These are phyloP conservation scores for Cryptosporidium xiaoi DNA, from an alignment of 169 alveolate species.

Conservation along the genomic window DNA sequence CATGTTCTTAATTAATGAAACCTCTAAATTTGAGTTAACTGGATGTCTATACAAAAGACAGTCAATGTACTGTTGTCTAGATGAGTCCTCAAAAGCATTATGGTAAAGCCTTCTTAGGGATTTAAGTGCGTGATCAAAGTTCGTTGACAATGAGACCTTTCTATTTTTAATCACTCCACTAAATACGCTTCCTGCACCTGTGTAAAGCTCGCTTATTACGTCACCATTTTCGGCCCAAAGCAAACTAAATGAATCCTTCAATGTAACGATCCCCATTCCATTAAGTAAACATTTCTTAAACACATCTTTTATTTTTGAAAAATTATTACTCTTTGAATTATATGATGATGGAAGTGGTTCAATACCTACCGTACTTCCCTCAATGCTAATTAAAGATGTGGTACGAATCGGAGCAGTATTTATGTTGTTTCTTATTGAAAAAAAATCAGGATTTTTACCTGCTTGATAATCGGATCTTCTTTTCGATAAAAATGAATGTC, in stretches of 20 bases:
- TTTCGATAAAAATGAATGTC: neutral
- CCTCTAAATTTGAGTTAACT: slow-evolving; percentile 69
- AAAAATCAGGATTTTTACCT: neutral
- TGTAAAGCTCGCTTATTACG: slow-evolving; percentile 87
- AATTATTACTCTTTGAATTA: neutral
- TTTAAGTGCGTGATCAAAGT: slow-evolving; percentile 86
- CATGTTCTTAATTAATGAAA: neutral
- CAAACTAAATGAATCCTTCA: slow-evolving; percentile 83
- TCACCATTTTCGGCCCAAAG: slow-evolving; percentile 96
- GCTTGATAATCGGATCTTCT: neutral
- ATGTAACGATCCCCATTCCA: slow-evolving; percentile 66
- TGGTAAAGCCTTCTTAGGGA: slow-evolving; percentile 87
- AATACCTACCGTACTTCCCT: neutral
- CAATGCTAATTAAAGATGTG: neutral
- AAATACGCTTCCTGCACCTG: slow-evolving; percentile 94
- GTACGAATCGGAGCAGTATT: neutral
- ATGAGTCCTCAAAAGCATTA: slow-evolving; percentile 87
- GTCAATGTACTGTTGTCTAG: slow-evolving; percentile 89
- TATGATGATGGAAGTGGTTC: no score
- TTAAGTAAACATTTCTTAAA: slow-evolving; percentile 33
- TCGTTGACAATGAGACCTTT: slow-evolving; percentile 86
- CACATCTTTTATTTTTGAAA: neutral
- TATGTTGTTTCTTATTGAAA: neutral
- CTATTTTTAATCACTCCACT: slow-evolving; percentile 92
- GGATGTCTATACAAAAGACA: slow-evolving; percentile 81